These are phyloP conservation scores for Corymbia citriodora DNA, from an alignment of 441 rosid genomes.

Conservation along the genomic window DNA sequence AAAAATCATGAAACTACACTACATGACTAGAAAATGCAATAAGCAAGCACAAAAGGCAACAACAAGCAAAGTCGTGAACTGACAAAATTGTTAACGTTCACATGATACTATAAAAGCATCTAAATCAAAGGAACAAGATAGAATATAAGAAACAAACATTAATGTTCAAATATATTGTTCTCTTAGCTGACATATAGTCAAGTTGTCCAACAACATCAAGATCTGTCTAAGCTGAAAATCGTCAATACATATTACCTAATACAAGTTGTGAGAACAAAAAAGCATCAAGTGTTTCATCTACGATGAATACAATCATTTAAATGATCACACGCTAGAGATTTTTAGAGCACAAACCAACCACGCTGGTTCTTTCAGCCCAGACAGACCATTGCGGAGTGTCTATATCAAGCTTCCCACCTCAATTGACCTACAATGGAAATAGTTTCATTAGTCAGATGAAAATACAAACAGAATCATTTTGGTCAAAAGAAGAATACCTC, in stretches of 20 bases:
- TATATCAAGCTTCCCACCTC: conserved; percentile 62
- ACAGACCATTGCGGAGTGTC: conserved; percentile 80
- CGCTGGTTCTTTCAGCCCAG: conserved; percentile 52
- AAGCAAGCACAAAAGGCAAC: not conserved
- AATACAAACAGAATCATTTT: conserved; percentile 1
- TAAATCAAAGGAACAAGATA: not conserved
- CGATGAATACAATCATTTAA: not conserved
- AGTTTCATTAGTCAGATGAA: not conserved
- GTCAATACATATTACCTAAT: conserved; percentile 59
- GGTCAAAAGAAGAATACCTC: not conserved
- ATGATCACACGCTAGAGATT: not conserved
- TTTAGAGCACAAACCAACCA: conserved; percentile 35
- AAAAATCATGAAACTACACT: not conserved
- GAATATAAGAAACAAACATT: not conserved
- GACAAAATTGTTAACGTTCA: not conserved
- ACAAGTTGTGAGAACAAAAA: conserved; percentile 7
- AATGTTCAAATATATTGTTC: conserved; percentile 56
- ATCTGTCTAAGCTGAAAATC: conserved; percentile 76
- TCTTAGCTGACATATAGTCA: conserved; percentile 59
- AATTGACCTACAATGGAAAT: conserved; percentile 45
- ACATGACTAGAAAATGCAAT: not conserved
- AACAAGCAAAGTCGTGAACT: not conserved
- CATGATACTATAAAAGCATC: not conserved
- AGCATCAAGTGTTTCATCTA: not conserved
- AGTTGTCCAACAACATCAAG: conserved; percentile 66